phyloP scores from a whole-genome alignment of 2,329 filamentous ascomycete genomes.

The Akanthomyces lecanii region DNA sequence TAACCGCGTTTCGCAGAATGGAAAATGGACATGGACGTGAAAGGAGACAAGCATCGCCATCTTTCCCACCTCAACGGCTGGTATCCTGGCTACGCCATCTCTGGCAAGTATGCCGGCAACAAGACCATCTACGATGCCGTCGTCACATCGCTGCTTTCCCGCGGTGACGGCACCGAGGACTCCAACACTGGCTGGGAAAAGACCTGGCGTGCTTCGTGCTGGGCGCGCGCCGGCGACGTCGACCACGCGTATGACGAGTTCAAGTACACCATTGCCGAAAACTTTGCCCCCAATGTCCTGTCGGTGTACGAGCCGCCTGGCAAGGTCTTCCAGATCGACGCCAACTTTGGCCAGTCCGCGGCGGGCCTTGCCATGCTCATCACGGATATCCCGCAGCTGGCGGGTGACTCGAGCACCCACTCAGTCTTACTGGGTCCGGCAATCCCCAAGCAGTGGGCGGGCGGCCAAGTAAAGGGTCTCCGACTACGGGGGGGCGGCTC shows the following conservation, averaged over 20 bases:
- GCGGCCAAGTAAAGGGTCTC: conserved; percentile 41
- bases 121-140: conserved; percentile 43
- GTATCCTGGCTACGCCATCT: conserved; percentile 50
- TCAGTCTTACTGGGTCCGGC: conserved; percentile 44
- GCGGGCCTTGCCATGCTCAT: conserved; percentile 49
- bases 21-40: conserved; percentile 31
- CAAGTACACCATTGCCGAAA: conserved; percentile 43
- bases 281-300: conserved; percentile 47
- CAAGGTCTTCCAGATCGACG: conserved; percentile 52
- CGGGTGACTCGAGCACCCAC: conserved; percentile 23
- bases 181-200: conserved; percentile 56
- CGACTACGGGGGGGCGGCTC: conserved; percentile 39
- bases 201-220: conserved; percentile 54
- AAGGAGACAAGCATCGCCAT: conserved; percentile 34
- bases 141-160: conserved; percentile 39
- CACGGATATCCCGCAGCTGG: conserved; percentile 40
- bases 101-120: conserved; percentile 38
- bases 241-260: conserved; percentile 45
- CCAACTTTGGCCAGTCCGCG: conserved; percentile 50
- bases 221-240: conserved; percentile 51
- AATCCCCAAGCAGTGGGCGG: conserved; percentile 41
- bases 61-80: conserved; percentile 54
- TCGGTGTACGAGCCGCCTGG: conserved; percentile 41
- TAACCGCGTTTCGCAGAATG: conserved; percentile 23
- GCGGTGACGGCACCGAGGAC: conserved; percentile 45